Base-by-base conservation (phyloP, 768 basidiomycete genomes). In the Tephrocybe rancida region DNA sequence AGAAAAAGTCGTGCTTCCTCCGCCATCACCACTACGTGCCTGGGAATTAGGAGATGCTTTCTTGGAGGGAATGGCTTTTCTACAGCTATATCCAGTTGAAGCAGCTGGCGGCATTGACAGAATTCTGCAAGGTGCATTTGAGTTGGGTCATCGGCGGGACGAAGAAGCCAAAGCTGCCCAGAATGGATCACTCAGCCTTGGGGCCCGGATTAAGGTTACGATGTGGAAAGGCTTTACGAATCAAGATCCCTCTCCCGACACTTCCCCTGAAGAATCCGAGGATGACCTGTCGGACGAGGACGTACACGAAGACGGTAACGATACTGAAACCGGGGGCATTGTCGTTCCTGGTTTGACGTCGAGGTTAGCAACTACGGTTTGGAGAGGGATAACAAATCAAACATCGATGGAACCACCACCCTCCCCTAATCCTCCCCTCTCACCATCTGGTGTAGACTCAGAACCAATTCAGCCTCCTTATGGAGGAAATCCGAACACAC, bases 321-420 rank as follows among this genome's bases (percentile, higher is more conserved):
- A 78, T 48, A 80, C 79, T 4, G 78, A 81, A 63, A 75, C 70
- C 0, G 69, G 67, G 21, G 46, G 65, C 48, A 58, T 55, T 47
- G 59, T 50, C 5, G 45, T 45, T 30, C 25, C 61, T 19, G 74
- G 78, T 11, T 55, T 85, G 47, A 78, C 80, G 5, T 75, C 82
- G 37, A 75, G 81, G 29, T 64, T 88, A 13, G 82, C 86, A 8
- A 81, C 71, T 52, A 82, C 80, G n/a, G 78, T 90, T 19, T 90
- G 88, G 88, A 78, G 80, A 63, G 89, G 88, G 3, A 83, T 90
- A 59, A 88, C 87, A 3, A 90, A 89, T 60, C 85, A 86, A 65
- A 80, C 78, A 53, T 81, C 86, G 2, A 87, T 87, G 87, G 87
- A 87, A n/a, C 70, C 72, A 9, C 79, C 85, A 16, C 67, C 73